Evolutionary conservation across 805 yeast genomes (phyloP), one percentile per base, ranked within the genome.

Genomic region (Komagataella phaffii): DNA sequence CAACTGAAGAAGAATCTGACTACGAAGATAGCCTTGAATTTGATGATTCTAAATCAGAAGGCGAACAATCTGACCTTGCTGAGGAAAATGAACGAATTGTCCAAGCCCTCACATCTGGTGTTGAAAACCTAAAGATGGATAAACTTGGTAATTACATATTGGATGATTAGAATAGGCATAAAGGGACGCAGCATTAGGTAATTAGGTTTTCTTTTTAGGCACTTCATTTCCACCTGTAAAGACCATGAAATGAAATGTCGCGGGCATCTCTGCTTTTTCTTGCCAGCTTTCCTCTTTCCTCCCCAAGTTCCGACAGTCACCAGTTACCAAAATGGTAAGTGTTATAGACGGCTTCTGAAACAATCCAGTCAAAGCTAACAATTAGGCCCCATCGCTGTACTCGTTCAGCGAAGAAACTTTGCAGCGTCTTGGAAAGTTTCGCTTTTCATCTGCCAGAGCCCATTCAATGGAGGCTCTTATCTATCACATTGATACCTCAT

Each of bases 141-240:
- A 85, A 81, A 58, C 63, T 87, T 47, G 96, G 96, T 45, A 87
- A 87, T 65, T 87, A 87, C 62, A 81, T 85, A 40, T 63, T 87
- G 44, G 87, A 84, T 14, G 71, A 69, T 52, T 30, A 59, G 57
- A 23, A 7, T 44, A 19, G 46, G 23, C 46, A 17, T 44, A 5
- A 17, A 18, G 14, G 17, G 12, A 44, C 17, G 19, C 46, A 18
- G 19, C 23, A 19, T 19, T 44, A 7, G 4, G 3, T 21, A 21
- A 21, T 21, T 21, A 21, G 23, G 23, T 21, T 21, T 21, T 21
- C 23, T 21, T 21, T 21, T 21, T 21, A 21, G 23, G 23, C 6
- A 21, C 23, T 21, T 21, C 23, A 21, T 21, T 21, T 3, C 23
- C 6, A 21, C 23, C 23, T 21, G 23, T 6, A 21, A 21, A 21